A percentile compares a stretch with the other conserved stretches of the same genome.
Conservation (phyloP, 1,284 basidiomycete genomes). For the Cryptococcus sp. region DNA sequence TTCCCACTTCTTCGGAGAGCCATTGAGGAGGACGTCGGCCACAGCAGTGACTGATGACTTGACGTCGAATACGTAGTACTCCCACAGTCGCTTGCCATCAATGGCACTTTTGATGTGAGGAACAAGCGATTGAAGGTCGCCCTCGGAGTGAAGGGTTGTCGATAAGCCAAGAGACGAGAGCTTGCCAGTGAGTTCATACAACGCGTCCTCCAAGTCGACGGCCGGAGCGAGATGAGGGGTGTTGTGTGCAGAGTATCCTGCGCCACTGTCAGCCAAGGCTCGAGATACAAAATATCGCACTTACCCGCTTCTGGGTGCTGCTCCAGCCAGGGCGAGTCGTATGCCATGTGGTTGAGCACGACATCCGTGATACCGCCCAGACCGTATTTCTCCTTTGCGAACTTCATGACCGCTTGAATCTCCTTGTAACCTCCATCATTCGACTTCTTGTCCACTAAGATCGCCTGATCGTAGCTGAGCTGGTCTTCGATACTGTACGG, state of each 20-base stretch:
- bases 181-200: conserved; percentile 73
- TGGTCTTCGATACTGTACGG: conserved; percentile 92
- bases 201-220: conserved; percentile 79
- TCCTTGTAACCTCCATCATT: conserved; percentile 57
- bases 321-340: conserved; percentile 85
- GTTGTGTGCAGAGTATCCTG: conserved; percentile 84
- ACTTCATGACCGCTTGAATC: conserved; percentile 61
- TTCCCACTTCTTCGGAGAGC: conserved; percentile 59
- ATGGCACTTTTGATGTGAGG: conserved; percentile 64
- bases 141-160: conserved; percentile 62
- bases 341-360: conserved; percentile 92
- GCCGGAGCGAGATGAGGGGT: conserved; percentile 86
- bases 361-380: conserved; percentile 87
- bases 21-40: conserved; percentile 55
- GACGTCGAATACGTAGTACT: conserved; percentile 85
- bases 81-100: conserved; percentile 74
- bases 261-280: conserved; percentile 9
- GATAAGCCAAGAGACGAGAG: conserved; percentile 71
- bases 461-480: conserved; percentile 70
- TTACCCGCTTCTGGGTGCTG: conserved; percentile 90
- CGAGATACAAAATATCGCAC: conserved; percentile 25
- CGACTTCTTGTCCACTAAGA: conserved; percentile 62
- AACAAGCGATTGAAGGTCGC: conserved; percentile 70
- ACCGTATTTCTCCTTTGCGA: conserved; percentile 80
- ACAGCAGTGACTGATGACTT: conserved; percentile 51